Conservation (phyloP, 116 monocot species). For the Iris pallida region DNA sequence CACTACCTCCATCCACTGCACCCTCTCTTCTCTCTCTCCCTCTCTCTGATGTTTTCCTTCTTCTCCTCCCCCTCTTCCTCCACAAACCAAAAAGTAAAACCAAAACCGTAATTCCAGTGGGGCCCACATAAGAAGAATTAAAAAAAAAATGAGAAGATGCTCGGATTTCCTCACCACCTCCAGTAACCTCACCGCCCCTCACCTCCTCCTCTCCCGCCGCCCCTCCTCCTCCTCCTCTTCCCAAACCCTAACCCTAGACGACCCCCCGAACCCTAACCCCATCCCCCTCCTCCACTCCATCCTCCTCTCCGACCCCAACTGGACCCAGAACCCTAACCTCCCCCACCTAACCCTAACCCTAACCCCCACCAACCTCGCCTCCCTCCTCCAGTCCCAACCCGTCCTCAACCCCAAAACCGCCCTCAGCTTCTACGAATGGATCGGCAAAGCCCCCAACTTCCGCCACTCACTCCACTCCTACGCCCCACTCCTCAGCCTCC, state of each 20-base stretch:
- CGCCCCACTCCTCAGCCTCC: constrained; percentile 22
- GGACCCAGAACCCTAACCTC: constrained; percentile 22
- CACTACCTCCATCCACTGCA: too few species aligned
- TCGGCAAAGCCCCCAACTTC: constrained; percentile 9
- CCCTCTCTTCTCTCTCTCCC: too few species aligned
- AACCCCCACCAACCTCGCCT: constrained; percentile 16
- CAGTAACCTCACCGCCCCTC: background rate
- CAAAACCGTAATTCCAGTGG: too few species aligned
- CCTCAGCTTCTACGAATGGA: constrained; percentile 32
- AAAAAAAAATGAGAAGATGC: constrained; percentile 3
- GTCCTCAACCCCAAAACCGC: constrained; percentile 19
- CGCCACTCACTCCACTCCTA: constrained; percentile 10
- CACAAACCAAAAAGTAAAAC: too few species aligned
- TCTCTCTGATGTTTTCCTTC: too few species aligned
- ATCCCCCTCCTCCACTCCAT: background rate
- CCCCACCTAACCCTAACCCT: constrained; percentile 19
- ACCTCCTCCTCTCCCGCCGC: background rate
- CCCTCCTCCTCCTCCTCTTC: background rate
- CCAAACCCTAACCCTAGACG: constrained; percentile 6
- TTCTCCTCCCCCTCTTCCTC: too few species aligned
- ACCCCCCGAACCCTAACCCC: background rate
- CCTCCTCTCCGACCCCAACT: constrained; percentile 28
- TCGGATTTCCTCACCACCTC: constrained; percentile 1
- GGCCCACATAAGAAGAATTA: too few species aligned
- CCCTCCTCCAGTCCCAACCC: constrained; percentile 16